Evolutionary conservation across 805 yeast genomes (phyloP), one percentile per base, ranked within the genome.

Genomic region (Cyberlindnera saturnus): DNA sequence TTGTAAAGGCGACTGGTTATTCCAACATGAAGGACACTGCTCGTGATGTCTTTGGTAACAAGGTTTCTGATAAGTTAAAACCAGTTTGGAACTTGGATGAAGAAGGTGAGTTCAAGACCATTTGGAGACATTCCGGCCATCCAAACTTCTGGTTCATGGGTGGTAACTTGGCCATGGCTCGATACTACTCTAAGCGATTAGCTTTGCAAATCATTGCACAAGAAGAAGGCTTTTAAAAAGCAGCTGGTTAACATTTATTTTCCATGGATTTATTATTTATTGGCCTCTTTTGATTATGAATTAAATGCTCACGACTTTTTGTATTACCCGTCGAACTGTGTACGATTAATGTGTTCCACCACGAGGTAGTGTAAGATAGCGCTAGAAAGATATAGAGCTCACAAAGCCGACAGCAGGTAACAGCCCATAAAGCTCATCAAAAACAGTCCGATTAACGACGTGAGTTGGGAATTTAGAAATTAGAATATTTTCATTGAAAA

Each of bases 1-100:
- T 70, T 31, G 74, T 71, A 7, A 61, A 69, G 48, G 74, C 74
- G 6, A 70, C 75, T 10, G 75, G 75, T 4, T 70, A 65, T 45
- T 56, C 65, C 20, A 66, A 66, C 50, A 65, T 68, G 70, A 66
- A 56, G 50, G 70, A 67, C 23, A 67, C 73, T 20, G 71, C 69
- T 3, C 54, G 60, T 39, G 60, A 58, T 42, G 54, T 66, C 19
- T 62, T 69, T 47, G 73, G 73, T 19, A 61, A 63, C 16, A 50
- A 56, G 19, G 63, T 67, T 36, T 66, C 70, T 15, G 56, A 59
- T 31, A 55, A 56, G 39, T 52, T 66, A 46, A 59, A 64, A n/a
- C 66, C 67, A 13, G 65, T 67, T 14, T 69, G 74, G 74, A 66
- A 68, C 10, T 50, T 67, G 32, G 72, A 70, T 50, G 61, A 64